phyloP scores from a whole-genome alignment of 2,329 filamentous ascomycete species.

The Dothiorella sarmentorum region DNA sequence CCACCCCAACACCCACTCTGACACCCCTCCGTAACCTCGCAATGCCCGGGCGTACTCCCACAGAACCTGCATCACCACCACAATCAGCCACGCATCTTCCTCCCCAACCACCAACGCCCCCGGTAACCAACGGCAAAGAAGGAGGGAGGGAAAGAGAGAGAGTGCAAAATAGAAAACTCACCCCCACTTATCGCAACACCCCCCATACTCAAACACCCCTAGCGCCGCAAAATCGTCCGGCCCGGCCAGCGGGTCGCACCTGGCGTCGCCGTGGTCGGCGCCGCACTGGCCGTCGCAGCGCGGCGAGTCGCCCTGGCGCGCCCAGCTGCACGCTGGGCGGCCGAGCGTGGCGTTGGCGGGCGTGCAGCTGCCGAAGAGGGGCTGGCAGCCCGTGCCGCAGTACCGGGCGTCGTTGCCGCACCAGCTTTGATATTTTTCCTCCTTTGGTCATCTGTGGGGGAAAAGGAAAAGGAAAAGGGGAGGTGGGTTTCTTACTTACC shows the following conservation, averaged over 20 bases:
- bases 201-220: constrained; percentile 10
- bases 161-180: no score
- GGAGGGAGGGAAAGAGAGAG: no score
- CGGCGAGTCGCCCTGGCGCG: neutral
- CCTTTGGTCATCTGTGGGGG: no score
- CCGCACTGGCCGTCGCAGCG: constrained; percentile 18
- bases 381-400: constrained; percentile 4
- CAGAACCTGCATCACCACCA: neutral
- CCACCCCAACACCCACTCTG: constrained; percentile 14
- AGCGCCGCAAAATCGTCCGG: neutral
- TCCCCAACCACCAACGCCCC: no score
- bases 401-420: constrained; percentile 13
- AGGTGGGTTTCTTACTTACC: neutral
- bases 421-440: no score
- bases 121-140: no score
- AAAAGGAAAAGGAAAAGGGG: neutral
- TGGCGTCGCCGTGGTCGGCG: neutral
- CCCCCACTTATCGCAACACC: constrained; percentile 10
- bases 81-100: no score
- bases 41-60: constrained; percentile 11
- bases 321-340: constrained; percentile 11
- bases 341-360: constrained; percentile 6
- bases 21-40: neutral
- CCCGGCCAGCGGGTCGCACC: neutral
- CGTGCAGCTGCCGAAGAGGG: constrained; percentile 2